Evolutionary conservation across 768 basidiomycete species (phyloP), one percentile per base, ranked within the genome.

Genomic region (Tulasnella sp.): DNA sequence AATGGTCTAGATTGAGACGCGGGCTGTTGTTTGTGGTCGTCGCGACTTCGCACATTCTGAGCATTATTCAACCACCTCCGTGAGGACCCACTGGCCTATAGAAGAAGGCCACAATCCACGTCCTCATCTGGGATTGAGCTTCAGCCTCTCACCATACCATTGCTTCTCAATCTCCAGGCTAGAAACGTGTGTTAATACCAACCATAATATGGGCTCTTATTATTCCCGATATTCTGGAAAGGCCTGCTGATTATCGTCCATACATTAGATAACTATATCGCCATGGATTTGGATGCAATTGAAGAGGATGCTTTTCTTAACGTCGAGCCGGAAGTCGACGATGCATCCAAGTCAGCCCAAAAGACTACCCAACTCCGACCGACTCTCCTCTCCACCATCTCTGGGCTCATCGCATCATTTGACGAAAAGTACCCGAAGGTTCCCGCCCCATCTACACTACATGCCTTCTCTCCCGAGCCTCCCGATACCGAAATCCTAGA

Each of bases 401-500:
- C 58, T 30, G 48, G 50, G 21, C 30, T 51, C 24, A 59, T 59
- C 19, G 47, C 47, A 4, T 51, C 47, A 27, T 59, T 59, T 21
- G 58, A 59, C 32, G 58, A 48, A 50, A 49, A 48, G 21, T 59
- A 49, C 19, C 49, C 58, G 13, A 29, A 23, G 29, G 38, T 51
- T 2, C 58, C 58, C 30, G n/a, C 45, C 5, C 24, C 58, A 9
- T 23, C 44, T 2, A 19, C 27, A 10, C 48, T 59, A 10, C 58
- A 59, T 51, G 44, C 30, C 11, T 59, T 59, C 47, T 59, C 58
- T n/a, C 49, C 58, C 17, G 50, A n/a, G 15, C 58, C 58, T 15
- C 47, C 58, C n/a, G 58, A 59, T 47, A 59, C 58, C 13, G 58
- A 59, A 17, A 32, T 59, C 32, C 29, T 59, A n/a, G 58, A 59